Conservation (phyloP, 2,329 filamentous ascomycete genomes). For the Fusarium compactum region DNA sequence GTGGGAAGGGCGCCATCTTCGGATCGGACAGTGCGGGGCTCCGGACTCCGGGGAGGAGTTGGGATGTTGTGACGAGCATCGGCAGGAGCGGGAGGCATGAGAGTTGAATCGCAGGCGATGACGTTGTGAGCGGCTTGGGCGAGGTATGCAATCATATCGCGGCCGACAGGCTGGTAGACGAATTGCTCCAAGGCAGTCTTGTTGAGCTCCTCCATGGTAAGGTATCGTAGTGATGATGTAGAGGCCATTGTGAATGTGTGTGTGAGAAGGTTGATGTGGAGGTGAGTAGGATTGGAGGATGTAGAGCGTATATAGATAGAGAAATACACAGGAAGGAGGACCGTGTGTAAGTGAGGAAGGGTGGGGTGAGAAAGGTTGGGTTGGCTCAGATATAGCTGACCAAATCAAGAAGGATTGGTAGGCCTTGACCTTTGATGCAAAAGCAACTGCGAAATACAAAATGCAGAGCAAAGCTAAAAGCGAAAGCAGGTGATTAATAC, state of each 20-base stretch:
- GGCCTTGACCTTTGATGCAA: slow-evolving; percentile 15
- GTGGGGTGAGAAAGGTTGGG: slow-evolving; percentile 19
- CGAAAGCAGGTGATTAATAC: slow-evolving; percentile 34
- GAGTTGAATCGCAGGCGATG: slow-evolving; percentile 79
- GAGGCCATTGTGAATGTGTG: slow-evolving; percentile 36
- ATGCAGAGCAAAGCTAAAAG: slow-evolving; percentile 1
- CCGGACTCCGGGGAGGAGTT: slow-evolving; percentile 65
- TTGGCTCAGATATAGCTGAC: slow-evolving; percentile 4
- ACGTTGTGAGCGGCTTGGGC: slow-evolving; percentile 80
- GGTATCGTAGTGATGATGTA: slow-evolving; percentile 57
- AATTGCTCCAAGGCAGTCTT: slow-evolving; percentile 83
- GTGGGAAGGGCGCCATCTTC: slow-evolving; percentile 75
- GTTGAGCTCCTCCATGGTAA: slow-evolving; percentile 71
- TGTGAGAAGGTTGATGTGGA: slow-evolving; percentile 22
- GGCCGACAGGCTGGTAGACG: slow-evolving; percentile 79
- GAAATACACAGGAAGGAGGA: slow-evolving; percentile 17
- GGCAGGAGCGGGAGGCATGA: slow-evolving; percentile 62
- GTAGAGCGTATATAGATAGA: slow-evolving; percentile 27
- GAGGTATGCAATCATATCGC: slow-evolving; percentile 82
- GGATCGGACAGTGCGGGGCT: slow-evolving; percentile 60
- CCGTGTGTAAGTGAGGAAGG: slow-evolving; percentile 37
- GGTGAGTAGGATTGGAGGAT: slow-evolving; percentile 16
- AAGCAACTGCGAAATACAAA: slow-evolving; percentile 5
- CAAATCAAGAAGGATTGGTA: slow-evolving; percentile 17
- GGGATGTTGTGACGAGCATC: slow-evolving; percentile 55